Evolutionary conservation across 805 yeast genomes (phyloP).

Genomic region (Wickerhamomyces ciferrii): DNA sequence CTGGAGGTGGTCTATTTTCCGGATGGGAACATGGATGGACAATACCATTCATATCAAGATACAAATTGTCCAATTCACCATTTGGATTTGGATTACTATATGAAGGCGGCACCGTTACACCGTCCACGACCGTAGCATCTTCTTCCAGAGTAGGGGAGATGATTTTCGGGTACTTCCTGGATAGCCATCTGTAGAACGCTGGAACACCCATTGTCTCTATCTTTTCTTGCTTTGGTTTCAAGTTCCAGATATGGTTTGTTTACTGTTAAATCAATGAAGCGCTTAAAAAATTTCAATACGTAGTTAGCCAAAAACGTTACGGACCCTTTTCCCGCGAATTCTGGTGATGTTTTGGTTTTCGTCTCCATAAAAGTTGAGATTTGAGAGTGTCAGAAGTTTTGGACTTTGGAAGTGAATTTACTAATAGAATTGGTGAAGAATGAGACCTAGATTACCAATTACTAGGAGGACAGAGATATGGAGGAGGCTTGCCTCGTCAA

Average conservation of each 20-base stretch:
- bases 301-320: neutral
- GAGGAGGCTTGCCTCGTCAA: neutral
- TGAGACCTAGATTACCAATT: neutral
- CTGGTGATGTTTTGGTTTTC: neutral
- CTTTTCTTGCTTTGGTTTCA: neutral
- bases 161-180: constrained; percentile 89
- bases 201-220: constrained; percentile 79
- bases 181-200: constrained; percentile 94
- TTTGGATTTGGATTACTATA: constrained; percentile 82
- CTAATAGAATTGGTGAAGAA: neutral
- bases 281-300: neutral
- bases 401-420: too few relatives aligned
- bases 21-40: constrained; percentile 99
- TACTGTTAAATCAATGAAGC: neutral
- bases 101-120: constrained; percentile 56
- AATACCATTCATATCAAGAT: constrained; percentile 97
- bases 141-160: constrained; percentile 87
- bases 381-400: too few relatives aligned
- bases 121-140: constrained; percentile 51
- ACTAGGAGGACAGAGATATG: neutral
- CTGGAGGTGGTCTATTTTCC: constrained; percentile 93
- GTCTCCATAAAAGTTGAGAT: neutral
- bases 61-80: constrained; percentile 91
- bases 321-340: too few relatives aligned
- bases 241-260: neutral